Percentiles rank a stretch among this genome's conserved stretches.
phyloP scores from a whole-genome alignment of 1,139 yeast species.

The Geotrichum macrosporum region DNA sequence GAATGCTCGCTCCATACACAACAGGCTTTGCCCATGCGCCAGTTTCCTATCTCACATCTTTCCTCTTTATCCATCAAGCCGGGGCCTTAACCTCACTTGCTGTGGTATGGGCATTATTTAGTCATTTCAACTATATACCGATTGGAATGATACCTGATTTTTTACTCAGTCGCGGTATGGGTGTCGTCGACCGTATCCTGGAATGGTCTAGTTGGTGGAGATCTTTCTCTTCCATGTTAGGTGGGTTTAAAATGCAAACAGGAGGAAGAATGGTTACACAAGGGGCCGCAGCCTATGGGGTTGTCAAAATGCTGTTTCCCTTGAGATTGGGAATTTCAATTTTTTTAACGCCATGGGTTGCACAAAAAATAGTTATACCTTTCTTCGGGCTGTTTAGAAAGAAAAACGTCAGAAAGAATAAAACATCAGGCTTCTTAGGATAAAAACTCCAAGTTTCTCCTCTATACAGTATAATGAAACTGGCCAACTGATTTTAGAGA shows the following conservation, averaged over 20 bases:
- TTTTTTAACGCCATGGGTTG: conserved; percentile 5
- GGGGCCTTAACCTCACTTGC: background rate
- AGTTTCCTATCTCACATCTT: background rate
- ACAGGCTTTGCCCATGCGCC: background rate
- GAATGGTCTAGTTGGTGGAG: conserved; percentile 1
- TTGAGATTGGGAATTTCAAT: conserved; percentile 3
- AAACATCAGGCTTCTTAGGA: background rate
- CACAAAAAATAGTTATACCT: conserved; percentile 1
- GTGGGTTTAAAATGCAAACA: background rate
- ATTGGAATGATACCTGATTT: conserved; percentile 4
- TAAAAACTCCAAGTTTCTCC: no score
- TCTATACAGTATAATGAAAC: no score
- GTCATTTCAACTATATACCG: conserved; percentile 1
- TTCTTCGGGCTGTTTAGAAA: background rate
- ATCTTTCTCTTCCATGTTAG: background rate
- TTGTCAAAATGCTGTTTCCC: conserved; percentile 10
- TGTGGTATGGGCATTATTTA: background rate
- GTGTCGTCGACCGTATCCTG: background rate
- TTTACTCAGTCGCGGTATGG: background rate
- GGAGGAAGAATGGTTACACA: conserved; percentile 6
- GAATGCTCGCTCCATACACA: background rate
- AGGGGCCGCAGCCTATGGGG: conserved; percentile 11
- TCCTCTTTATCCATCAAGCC: background rate
- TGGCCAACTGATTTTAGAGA: no score
- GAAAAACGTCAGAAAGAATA: background rate